These are phyloP conservation scores for Rauvolfia tetraphylla DNA, from an alignment of 257 asterid species.

Conservation along the genomic window DNA sequence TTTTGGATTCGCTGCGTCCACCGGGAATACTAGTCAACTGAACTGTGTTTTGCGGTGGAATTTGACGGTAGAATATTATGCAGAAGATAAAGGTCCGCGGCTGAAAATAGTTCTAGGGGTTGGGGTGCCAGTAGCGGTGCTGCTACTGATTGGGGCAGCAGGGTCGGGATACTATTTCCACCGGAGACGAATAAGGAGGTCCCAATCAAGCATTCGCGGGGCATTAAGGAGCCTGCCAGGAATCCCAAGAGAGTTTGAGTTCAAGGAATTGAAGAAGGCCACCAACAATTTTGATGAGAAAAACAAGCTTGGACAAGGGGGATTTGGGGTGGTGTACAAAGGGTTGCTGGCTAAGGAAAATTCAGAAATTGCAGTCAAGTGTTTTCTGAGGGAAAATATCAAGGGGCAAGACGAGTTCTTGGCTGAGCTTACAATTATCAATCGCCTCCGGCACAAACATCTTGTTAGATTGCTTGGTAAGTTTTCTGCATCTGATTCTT, in stretches of 20 bases:
- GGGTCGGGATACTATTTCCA: conserved; percentile 31
- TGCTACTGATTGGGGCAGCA: conserved; percentile 37
- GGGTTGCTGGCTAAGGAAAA: conserved; percentile 1
- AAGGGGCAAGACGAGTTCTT: conserved; percentile 85
- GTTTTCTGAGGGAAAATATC: conserved; percentile 57
- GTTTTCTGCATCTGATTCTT: not conserved
- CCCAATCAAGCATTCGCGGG: conserved; percentile 48
- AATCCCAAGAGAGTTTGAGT: conserved; percentile 66
- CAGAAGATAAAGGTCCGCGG: conserved; percentile 22
- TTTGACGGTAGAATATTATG: conserved; percentile 46
- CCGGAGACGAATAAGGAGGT: conserved; percentile 25
- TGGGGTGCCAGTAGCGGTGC: conserved; percentile 44
- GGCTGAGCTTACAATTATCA: conserved; percentile 88
- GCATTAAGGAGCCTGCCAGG: conserved; percentile 78
- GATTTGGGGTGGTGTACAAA: conserved; percentile 21
- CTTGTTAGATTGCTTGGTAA: conserved; percentile 82
- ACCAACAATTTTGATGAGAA: conserved; percentile 63
- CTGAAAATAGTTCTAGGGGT: conserved; percentile 43
- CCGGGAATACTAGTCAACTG: conserved; percentile 48
- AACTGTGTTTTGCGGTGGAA: conserved; percentile 90
- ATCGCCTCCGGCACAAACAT: conserved; percentile 86
- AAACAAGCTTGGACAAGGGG: conserved; percentile 86
- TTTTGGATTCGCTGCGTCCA: conserved; percentile 85
- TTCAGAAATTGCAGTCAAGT: conserved; percentile 8
- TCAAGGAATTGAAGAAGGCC: conserved; percentile 71